A percentile compares a stretch with the other conserved stretches of the same genome.
Conservation (phyloP, 257 asterid genomes). For the Ajuga chamaepitys region DNA sequence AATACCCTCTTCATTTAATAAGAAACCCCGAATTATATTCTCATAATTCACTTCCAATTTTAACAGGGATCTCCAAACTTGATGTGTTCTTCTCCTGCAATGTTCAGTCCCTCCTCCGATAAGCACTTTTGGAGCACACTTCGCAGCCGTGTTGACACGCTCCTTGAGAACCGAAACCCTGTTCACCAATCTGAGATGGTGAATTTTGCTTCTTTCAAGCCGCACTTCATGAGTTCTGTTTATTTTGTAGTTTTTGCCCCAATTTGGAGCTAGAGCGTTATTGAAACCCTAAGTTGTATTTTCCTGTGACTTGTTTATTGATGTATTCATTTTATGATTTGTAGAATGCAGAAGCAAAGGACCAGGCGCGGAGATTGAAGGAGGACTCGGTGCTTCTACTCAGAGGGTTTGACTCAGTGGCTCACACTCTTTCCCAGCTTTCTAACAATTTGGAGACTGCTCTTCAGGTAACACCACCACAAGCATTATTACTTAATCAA, state of each 20-base stretch:
- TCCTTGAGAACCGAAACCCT: slow-evolving; percentile 50
- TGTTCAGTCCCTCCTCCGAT: slow-evolving; percentile 70
- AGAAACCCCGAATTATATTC: neutral
- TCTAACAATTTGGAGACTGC: slow-evolving; percentile 67
- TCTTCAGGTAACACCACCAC: slow-evolving; percentile 48
- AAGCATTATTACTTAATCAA: neutral
- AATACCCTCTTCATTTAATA: slow-evolving; percentile 19
- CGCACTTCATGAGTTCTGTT: neutral
- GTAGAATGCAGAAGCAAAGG: slow-evolving; percentile 37
- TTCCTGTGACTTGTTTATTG: neutral
- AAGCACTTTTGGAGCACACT: slow-evolving; percentile 82
- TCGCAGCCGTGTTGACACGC: slow-evolving; percentile 54
- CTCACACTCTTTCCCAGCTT: slow-evolving; percentile 68
- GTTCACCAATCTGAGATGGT: slow-evolving; percentile 27
- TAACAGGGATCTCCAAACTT: slow-evolving; percentile 39
- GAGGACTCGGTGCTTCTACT: slow-evolving; percentile 42
- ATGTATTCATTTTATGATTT: neutral
- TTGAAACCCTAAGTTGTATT: slow-evolving; percentile 6
- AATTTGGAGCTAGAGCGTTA: neutral
- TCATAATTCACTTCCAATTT: neutral
- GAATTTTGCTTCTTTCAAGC: neutral
- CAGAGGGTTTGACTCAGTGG: slow-evolving; percentile 59
- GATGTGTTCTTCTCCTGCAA: slow-evolving; percentile 35
- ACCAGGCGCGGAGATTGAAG: slow-evolving; percentile 35
- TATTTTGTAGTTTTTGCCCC: neutral